phyloP scores from a whole-genome alignment of 2,329 filamentous ascomycete genomes.

The Septoria linicola region DNA sequence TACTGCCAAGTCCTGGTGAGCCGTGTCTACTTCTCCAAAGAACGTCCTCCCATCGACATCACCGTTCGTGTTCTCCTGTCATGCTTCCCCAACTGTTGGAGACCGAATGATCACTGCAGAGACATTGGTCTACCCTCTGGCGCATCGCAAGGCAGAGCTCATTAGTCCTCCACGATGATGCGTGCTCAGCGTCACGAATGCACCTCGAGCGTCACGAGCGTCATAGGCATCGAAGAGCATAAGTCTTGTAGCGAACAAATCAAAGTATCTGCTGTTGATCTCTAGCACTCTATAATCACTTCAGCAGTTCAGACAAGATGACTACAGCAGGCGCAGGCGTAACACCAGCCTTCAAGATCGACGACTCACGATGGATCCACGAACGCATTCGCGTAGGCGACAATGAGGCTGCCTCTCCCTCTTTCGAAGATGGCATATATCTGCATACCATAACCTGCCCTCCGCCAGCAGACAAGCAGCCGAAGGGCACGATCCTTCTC shows the following conservation, averaged over 20 bases:
- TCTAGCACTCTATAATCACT: too few relatives aligned
- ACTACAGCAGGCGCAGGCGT: constrained; percentile 16
- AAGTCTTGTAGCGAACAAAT: too few relatives aligned
- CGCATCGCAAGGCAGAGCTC: too few relatives aligned
- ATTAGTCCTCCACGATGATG: neutral
- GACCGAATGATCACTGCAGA: too few relatives aligned
- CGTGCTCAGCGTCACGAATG: constrained; percentile 1
- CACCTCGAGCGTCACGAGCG: constrained; percentile 10
- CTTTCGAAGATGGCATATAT: constrained; percentile 24
- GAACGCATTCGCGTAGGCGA: constrained; percentile 18
- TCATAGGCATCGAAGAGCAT: neutral
- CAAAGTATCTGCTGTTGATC: too few relatives aligned
- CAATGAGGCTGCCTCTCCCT: constrained; percentile 13
- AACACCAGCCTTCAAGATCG: constrained; percentile 16
- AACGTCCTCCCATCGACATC: too few relatives aligned
- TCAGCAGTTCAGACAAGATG: too few relatives aligned
- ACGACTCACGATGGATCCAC: constrained; percentile 18
- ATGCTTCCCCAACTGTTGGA: too few relatives aligned
- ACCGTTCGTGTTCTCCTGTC: too few relatives aligned
- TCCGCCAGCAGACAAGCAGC: constrained; percentile 13
- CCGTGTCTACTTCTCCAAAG: too few relatives aligned
- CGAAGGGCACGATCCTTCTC: too few relatives aligned
- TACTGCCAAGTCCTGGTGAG: neutral
- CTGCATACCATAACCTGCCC: constrained; percentile 33
- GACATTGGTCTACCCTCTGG: too few relatives aligned